Base-by-base conservation (phyloP, 306 rosid genomes). In the Gastrolobium bilobum region DNA sequence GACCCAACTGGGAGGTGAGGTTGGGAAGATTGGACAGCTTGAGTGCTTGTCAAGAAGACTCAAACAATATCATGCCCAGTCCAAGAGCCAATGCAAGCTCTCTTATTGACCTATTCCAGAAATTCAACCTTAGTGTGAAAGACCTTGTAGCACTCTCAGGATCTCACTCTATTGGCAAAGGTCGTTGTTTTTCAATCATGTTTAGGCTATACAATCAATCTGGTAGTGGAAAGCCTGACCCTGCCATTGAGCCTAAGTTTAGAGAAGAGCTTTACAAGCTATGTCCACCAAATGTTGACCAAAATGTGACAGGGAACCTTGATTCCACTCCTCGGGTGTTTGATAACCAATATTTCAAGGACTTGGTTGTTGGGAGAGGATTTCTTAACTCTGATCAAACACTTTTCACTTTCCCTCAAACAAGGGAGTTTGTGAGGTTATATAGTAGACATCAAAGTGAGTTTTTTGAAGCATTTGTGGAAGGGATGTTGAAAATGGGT, bases 121-220 rank as follows among this genome's bases (percentile, higher is more conserved):
- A 43, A 20, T 89, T 4, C 52, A 79, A 86, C 59, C 94, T 94
- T 4, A 77, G 76, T 7, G 85, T 90, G 29, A 77, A 81, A 59
- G 95, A 92, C 74, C 88, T 92, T 0, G 96, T 94, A 8, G 91
- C 97, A 61, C 97, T 94, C 65, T 92, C 99, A 5, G 97, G 99
- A 48, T 86, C 97, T 37, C 97, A 94, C 81, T 92, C 93, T 4
- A 86, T 94, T 6, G 99, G 99, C 48, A 53, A 90, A 84, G 99
- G 58, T 8, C 91, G 94, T 58, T 94, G 99, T 71, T 94, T 94
- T 57, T 94, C 99, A 6, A 48, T 94, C 92, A 92, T 94, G 97
- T 92, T 89, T 58, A 80, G 99, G 69, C 87, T 94, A 5, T 94
- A 94, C 85, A 94, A 92, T 69, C 97, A 94, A 60, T 90, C 97